These are phyloP conservation scores for Apiospora aurea DNA, from an alignment of 2,329 filamentous ascomycete species.

Conservation along the genomic window DNA sequence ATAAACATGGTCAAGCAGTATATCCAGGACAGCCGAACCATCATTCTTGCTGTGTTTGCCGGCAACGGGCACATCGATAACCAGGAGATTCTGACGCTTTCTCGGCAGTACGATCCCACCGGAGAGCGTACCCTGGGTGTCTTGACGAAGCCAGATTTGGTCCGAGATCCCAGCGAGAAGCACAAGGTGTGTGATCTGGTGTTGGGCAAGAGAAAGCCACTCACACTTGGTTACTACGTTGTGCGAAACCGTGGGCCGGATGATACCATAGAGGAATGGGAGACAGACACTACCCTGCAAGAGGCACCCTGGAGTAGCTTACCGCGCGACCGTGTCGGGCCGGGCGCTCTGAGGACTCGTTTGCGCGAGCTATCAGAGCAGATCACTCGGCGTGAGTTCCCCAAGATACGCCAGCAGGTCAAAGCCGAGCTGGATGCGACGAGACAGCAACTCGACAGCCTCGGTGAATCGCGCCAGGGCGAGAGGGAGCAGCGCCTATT, in stretches of 20 bases:
- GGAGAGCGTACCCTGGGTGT: conserved; percentile 54
- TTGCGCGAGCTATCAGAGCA: conserved; percentile 44
- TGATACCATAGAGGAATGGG: conserved; percentile 34
- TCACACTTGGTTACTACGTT: conserved; percentile 53
- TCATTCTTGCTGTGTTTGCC: conserved; percentile 55
- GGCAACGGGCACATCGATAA: conserved; percentile 50
- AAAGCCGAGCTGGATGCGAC: conserved; percentile 27
- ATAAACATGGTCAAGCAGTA: conserved; percentile 41
- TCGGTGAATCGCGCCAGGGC: conserved; percentile 42
- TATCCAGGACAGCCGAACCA: conserved; percentile 52
- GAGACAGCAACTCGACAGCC: conserved; percentile 31
- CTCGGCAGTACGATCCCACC: conserved; percentile 45
- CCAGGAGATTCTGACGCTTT: conserved; percentile 48
- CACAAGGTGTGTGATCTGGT: conserved; percentile 48
- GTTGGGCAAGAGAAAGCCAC: conserved; percentile 42
- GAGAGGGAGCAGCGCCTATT: conserved; percentile 44
- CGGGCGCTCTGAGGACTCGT: conserved; percentile 40
- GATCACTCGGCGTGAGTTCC: conserved; percentile 41
- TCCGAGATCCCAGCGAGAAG: conserved; percentile 46
- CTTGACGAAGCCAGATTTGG: conserved; percentile 67
- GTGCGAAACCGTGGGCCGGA: conserved; percentile 53
- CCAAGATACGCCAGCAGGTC: conserved; percentile 43
- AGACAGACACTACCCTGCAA: conserved; percentile 45
- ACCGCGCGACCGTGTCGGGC: conserved; percentile 37
- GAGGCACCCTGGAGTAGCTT: conserved; percentile 40